These are phyloP conservation scores for Backusella psychrophila DNA, from an alignment of 192 early-diverging fungal species.

Conservation along the genomic window DNA sequence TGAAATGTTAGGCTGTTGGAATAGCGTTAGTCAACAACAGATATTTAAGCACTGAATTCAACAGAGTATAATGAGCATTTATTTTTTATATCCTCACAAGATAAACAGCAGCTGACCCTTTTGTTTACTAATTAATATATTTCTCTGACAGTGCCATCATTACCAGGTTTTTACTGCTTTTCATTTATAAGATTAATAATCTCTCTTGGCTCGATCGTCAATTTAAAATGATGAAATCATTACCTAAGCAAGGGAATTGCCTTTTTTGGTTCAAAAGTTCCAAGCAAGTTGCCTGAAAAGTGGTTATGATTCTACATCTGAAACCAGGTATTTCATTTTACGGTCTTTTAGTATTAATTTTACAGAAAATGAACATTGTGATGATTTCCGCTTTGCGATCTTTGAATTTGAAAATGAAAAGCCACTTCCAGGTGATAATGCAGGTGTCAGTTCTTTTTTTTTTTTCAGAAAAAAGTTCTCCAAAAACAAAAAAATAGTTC, in stretches of 20 bases:
- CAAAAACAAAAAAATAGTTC: background rate
- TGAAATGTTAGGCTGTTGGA: too few relatives aligned
- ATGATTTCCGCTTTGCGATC: background rate
- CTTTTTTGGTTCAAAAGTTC: background rate
- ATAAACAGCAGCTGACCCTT: too few relatives aligned
- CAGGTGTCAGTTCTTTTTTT: constrained; percentile 2
- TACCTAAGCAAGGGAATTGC: background rate
- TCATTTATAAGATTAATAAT: too few relatives aligned
- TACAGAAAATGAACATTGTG: background rate
- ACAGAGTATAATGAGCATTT: too few relatives aligned
- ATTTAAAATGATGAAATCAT: background rate
- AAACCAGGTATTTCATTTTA: background rate
- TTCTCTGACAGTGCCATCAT: too few relatives aligned
- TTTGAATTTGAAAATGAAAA: background rate
- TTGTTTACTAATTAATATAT: too few relatives aligned
- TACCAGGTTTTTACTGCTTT: too few relatives aligned
- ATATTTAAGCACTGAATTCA: too few relatives aligned
- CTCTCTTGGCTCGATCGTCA: too few relatives aligned
- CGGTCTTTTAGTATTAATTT: background rate
- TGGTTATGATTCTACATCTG: background rate
- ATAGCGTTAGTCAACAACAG: too few relatives aligned
- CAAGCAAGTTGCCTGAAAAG: background rate
- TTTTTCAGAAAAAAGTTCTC: background rate
- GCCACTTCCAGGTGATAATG: background rate
- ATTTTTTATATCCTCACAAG: too few relatives aligned